Base-by-base conservation (phyloP, 306 rosid genomes). In the Potentilla sterilis region DNA sequence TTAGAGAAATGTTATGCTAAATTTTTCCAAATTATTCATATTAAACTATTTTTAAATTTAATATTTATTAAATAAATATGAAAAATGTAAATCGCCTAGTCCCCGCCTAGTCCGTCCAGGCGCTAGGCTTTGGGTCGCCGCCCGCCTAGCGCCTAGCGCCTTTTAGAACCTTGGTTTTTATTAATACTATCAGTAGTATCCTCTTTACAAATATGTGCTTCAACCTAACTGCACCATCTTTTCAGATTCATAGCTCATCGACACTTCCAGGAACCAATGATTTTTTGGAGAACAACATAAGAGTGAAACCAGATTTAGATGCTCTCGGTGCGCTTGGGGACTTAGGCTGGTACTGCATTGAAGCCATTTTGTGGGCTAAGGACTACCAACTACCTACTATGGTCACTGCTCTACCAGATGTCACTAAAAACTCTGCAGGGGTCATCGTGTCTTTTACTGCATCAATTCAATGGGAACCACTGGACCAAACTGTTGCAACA, bases 341-440 rank as follows among this genome's bases (percentile, higher is more conserved):
- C 90, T 15, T 81, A 19, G 96, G 77, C 11, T 93, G 98, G 98
- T 90, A 93, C 84, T 87, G 93, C 81, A 85, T 93, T 38, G 86
- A 86, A 73, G 96, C 92, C 70, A 71, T 81, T 81, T 75, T 93
- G 80, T 93, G 92, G 96, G 95, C 93, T 24, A 90, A 79, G 72
- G 76, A 78, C 81, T 87, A 89, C 70, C 77, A 86, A 65, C 78
- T 89, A 7, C 98, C 98, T 12, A 70, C 84, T 40, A 44, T 82
- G 12, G 85, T 87, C 46, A 80, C 78, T 1, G 89, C 95, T 4
- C 89, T 84, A 37, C 98, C 91, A 2, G 91, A 81, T 47, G 59
- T 70, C 72, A 78, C 64, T 8, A 55, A 72, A 66, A 93, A 90
- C 52, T 35, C 81, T 0, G 86, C 76, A 0, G 93, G 98, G 16